Base-by-base conservation (phyloP, 208 protist genomes). In the Wallacemonas rigidus region DNA sequence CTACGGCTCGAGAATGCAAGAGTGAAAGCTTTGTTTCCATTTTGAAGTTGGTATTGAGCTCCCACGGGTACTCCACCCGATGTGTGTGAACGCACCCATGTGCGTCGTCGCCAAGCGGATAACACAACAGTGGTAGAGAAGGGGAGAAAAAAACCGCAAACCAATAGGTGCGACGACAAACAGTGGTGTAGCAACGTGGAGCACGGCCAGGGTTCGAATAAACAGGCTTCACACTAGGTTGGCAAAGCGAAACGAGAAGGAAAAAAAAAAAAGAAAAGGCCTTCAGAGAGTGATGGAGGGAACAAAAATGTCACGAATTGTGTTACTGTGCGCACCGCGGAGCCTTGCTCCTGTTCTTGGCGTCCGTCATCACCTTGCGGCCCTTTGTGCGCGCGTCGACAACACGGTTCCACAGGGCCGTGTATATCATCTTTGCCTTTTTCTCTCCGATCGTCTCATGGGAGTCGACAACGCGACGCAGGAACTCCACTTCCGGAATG, bases 371-470 rank as follows among this genome's bases (percentile, higher is more conserved):
- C 17, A 93, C 87, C 69, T 97, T 94, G 11, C 92, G 75, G 35
- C 87, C 87, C 67, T 93, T 94, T 51, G 90, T 97, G 53, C 91
- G 78, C 15, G 92, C 85, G 74, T 97, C 92, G 1, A 95, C 90
- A 76, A 97, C 75, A 65, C 86, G 83, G 72, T 93, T 90, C 90
- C 92, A 97, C 9, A 97, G 41, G 26, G 76, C 78, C 0, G 89
- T 95, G 75, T 97, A 97, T 57, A 97, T 89, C 77, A 91, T 90
- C 72, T 95, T 94, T 15, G 92, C 92, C 58, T 80, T 87, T 53
- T 95, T 95, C 69, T 94, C 89, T 11, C 71, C 73, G 38, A 97
- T 92, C 58, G 83, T 82, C 3, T 83, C 77, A 72, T 93, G 88
- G 3, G 82, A 85, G 14, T 88, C 79, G 39, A 91, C 65, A 17